Evolutionary conservation across 1,139 yeast species (phyloP), one percentile per base, ranked within the genome.

Genomic region (Geotrichum australiense): DNA sequence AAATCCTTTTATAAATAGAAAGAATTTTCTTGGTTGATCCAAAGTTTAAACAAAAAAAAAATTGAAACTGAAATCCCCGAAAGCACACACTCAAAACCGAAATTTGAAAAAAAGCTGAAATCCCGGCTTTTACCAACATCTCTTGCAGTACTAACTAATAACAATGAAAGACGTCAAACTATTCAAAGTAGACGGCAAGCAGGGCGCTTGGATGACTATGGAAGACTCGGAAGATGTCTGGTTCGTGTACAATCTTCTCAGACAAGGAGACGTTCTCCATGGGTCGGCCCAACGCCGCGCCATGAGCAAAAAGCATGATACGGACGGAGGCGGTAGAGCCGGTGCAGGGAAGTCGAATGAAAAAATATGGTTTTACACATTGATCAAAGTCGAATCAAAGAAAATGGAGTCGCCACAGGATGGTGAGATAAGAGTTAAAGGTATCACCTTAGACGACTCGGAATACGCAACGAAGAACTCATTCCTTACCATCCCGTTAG

Each of bases 171-270:
- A 16, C 20, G n/a, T 26, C 26, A 26, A 35, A 27, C 20, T 26
- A 11, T 14, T 19, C 10, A 11, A 12, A 4, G 32, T 27, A 25
- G 19, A 20, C 7, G 69, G 73, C 45, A 71, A 78, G 51, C 94
- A 91, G 11, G 66, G 70, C 2, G 71, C 85, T 12, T 71, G 80
- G 0, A 62, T 89, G 14, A 66, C 76, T 3, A 91, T 96, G 0
- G 86, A 87, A 54, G 97, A 91, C 55, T 77, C 85, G 30, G 97
- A 91, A 54, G 98, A 91, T 59, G 69, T 91, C 49, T 91, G 96
- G 89, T 80, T 83, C 35, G 59, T 86, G 10, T 87, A 85, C 66
- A 93, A 91, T 55, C 66, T 91, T 27, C 70, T 91, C 8, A 79
- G 78, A 41, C 74, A 74, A 43, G 85, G 82, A 19, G 98, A 91